phyloP scores from a whole-genome alignment of 495 filamentous ascomycete genomes.

The Bombardia bombarda region DNA sequence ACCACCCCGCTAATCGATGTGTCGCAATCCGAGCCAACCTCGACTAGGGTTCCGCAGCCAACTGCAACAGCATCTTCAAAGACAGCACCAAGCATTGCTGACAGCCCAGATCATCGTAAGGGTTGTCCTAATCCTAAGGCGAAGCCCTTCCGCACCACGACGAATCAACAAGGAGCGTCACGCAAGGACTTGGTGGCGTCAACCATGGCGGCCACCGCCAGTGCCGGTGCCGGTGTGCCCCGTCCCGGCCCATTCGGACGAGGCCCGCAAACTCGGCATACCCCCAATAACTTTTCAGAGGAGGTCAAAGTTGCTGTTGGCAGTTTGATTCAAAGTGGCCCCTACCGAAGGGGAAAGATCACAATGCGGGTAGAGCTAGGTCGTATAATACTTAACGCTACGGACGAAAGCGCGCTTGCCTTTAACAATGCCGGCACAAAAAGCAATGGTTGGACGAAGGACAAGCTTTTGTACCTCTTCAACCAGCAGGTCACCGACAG shows the following conservation, averaged over 20 bases:
- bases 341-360: constrained; percentile 25
- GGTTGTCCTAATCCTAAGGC: too few relatives aligned
- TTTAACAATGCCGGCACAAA: constrained; percentile 11
- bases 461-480: constrained; percentile 10
- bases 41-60: too few relatives aligned
- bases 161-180: neutral
- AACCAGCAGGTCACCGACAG: constrained; percentile 10
- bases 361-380: constrained; percentile 34
- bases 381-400: constrained; percentile 24
- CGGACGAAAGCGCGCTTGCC: constrained; percentile 6
- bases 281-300: neutral
- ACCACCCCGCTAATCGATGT: too few relatives aligned
- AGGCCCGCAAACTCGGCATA: neutral
- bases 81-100: too few relatives aligned
- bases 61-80: too few relatives aligned
- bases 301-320: constrained; percentile 8
- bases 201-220: too few relatives aligned
- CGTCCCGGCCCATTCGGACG: too few relatives aligned
- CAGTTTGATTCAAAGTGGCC: too few relatives aligned
- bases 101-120: too few relatives aligned
- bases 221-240: too few relatives aligned
- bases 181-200: neutral
- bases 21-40: too few relatives aligned
- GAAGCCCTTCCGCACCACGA: neutral
- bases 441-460: constrained; percentile 13